Percentiles rank a stretch among this genome's conserved stretches.
These are phyloP conservation scores for Xylaria hypoxylon DNA, from an alignment of 2,329 filamentous ascomycete species.

Conservation along the genomic window DNA sequence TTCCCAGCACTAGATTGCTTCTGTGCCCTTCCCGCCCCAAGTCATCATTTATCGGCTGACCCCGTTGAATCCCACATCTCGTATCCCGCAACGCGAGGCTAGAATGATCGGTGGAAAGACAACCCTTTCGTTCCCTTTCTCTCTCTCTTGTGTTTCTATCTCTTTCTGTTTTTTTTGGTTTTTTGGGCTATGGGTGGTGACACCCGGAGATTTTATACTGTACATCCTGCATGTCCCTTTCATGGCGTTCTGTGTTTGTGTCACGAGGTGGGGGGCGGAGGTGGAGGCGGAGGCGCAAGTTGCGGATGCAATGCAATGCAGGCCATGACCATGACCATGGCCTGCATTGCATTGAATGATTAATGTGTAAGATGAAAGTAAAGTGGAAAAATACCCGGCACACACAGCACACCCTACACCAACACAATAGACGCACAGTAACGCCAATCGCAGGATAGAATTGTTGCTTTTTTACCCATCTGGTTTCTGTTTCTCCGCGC, in stretches of 20 bases:
- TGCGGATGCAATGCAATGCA: conserved; percentile 27
- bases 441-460: conserved; percentile 25
- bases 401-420: conserved; percentile 3
- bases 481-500: not conserved
- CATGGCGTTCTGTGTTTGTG: conserved; percentile 16
- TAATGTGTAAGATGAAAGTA: conserved; percentile 12
- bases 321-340: not conserved
- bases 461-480: conserved; percentile 1
- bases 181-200: not conserved
- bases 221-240: conserved; percentile 15
- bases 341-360: conserved; percentile 4
- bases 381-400: conserved; percentile 28
- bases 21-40: not conserved
- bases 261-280: conserved; percentile 13
- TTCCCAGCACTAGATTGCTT: not conserved
- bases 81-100: not conserved
- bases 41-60: not conserved
- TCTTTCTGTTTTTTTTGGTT: not conserved
- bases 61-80: not conserved
- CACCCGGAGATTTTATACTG: conserved; percentile 15
- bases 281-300: conserved; percentile 8
- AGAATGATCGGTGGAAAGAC: not conserved
- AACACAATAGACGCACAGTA: conserved; percentile 17
- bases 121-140: not conserved
- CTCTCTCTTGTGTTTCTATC: not conserved